A percentile compares a stretch with the other conserved stretches of the same genome.
Conservation (phyloP, 306 rosid species). For the Vachellia collinsii region DNA sequence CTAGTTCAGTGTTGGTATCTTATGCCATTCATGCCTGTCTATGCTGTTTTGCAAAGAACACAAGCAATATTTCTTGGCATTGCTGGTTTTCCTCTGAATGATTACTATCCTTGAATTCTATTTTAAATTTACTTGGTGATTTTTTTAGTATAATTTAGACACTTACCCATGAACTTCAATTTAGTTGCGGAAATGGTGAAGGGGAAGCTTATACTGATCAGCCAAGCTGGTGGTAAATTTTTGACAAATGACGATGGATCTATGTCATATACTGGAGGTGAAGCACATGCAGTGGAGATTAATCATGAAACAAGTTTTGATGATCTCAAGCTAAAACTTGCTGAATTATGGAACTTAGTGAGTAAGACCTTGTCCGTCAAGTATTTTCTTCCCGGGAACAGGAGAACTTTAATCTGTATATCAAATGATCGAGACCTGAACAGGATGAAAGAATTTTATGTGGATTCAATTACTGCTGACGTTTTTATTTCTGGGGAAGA, state of each 20-base stretch:
- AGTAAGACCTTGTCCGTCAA: conserved; percentile 49
- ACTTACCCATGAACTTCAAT: background rate
- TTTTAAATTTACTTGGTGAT: background rate
- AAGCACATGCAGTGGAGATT: conserved; percentile 61
- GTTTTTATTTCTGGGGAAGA: conserved; percentile 49
- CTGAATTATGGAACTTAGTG: conserved; percentile 49
- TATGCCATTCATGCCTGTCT: background rate
- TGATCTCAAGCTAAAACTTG: conserved; percentile 56
- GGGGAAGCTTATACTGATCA: conserved; percentile 62
- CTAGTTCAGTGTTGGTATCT: background rate
- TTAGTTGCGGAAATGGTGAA: conserved; percentile 47
- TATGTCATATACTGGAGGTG: conserved; percentile 58
- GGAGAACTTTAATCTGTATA: conserved; percentile 50
- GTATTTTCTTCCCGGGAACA: conserved; percentile 62
- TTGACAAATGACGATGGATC: conserved; percentile 53
- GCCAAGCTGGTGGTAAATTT: conserved; percentile 57
- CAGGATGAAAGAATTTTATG: conserved; percentile 61
- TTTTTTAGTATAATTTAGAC: background rate
- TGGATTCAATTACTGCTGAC: conserved; percentile 55
- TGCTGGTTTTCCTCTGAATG: conserved; percentile 11
- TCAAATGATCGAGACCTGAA: conserved; percentile 55
- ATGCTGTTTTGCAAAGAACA: background rate
- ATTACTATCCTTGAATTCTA: conserved; percentile 19
- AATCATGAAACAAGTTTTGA: conserved; percentile 48
- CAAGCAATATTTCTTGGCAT: background rate